Base-by-base conservation (phyloP, 441 rosid genomes). In the Corymbia calophylla region DNA sequence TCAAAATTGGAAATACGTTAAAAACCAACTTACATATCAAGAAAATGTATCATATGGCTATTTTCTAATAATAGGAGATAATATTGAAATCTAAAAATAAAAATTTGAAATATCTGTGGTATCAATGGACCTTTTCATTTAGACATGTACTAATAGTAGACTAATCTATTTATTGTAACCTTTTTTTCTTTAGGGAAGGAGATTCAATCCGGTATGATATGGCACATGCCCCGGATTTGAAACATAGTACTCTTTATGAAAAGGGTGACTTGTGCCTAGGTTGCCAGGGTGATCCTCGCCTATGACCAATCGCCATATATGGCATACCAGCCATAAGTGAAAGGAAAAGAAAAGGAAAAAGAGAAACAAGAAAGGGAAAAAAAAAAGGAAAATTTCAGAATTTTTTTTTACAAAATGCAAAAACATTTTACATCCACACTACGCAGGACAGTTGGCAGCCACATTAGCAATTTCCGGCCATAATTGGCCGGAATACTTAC, bases 401-500 rank as follows among this genome's bases (percentile, higher is more conserved):
- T n/a, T 18, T 2, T 1, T 35, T 68, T 70, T 35, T 9, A 19
- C 13, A 68, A 70, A 73, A 73, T 39, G 16, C 8, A 39, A 39
- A 39, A 39, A 73, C 6, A 35, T 5, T 25, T 16, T 73, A 73
- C 39, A 21, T 66, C 44, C 5, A 16, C 35, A 64, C 11, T 17
- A 66, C 4, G 6, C 10, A 66, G 21, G 21, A 66, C 5, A 15
- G 19, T 6, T 0, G 1, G 6, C 9, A 17, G 12, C 3, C 15
- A 39, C 7, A 7, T 35, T 0, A 39, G 0, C 5, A 1, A 73
- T 73, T 73, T 70, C 2, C 0, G 0, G 0, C 1, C 4, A 39
- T 39, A 73, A 73, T 39, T 73, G 5, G 2, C 0, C 0, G 3
- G 3, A 73, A 73, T 10, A 25, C 32, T 4, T 18, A 32, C 0